Conservation (phyloP, 768 basidiomycete species). For the Suillus paluster region DNA sequence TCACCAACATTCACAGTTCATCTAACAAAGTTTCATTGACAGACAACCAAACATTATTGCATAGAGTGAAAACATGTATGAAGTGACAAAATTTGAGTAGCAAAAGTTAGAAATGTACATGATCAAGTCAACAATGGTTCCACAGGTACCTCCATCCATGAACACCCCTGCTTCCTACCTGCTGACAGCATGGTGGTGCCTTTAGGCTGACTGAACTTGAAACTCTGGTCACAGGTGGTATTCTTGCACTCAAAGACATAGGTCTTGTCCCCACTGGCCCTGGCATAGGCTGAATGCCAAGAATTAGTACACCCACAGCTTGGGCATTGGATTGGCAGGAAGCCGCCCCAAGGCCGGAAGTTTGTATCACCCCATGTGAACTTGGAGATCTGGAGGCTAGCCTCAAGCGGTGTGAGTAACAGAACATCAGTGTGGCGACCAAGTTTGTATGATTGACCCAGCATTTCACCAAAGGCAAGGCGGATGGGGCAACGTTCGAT, state of each 20-base stretch:
- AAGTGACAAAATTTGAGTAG: background rate
- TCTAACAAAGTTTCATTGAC: background rate
- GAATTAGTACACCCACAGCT: background rate
- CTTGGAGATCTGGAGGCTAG: background rate
- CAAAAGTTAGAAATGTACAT: background rate
- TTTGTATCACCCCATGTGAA: background rate
- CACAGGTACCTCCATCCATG: background rate
- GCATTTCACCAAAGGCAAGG: background rate
- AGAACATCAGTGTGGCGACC: background rate
- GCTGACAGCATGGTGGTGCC: background rate
- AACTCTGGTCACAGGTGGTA: background rate
- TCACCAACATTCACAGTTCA: background rate
- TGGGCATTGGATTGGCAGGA: conserved; percentile 2
- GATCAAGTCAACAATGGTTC: background rate
- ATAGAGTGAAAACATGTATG: background rate
- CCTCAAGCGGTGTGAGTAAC: background rate
- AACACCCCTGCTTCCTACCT: too few relatives aligned
- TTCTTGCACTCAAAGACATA: too few relatives aligned
- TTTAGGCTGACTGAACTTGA: background rate
- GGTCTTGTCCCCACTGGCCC: too few relatives aligned
- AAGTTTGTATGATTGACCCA: background rate
- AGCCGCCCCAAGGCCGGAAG: background rate
- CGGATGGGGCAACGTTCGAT: background rate
- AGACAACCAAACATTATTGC: background rate
- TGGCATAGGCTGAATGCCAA: too few relatives aligned